Conservation (phyloP, 768 basidiomycete species). For the Macrolepiota dolichaula region DNA sequence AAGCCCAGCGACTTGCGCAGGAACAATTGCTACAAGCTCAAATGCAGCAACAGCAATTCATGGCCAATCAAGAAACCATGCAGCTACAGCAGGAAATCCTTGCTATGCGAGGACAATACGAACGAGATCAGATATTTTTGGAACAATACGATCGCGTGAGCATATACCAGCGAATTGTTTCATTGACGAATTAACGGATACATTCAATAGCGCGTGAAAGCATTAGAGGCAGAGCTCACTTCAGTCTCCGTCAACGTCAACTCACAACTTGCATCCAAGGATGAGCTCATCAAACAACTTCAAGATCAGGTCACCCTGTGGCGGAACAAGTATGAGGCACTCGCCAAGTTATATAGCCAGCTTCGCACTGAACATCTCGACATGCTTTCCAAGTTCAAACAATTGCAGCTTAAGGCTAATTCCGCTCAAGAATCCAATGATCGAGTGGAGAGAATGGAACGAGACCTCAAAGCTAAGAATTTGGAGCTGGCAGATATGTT, state of each 20-base stretch:
- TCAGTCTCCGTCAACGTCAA: constrained; percentile 73
- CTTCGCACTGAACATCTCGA: constrained; percentile 96
- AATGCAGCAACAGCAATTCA: constrained; percentile 76
- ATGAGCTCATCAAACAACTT: constrained; percentile 91
- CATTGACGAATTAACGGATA: constrained; percentile 9
- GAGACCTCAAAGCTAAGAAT: constrained; percentile 98
- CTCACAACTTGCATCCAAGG: constrained; percentile 87
- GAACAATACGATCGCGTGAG: constrained; percentile 95
- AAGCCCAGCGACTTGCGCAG: constrained; percentile 84
- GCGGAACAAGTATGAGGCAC: constrained; percentile 98
- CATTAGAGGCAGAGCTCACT: constrained; percentile 84
- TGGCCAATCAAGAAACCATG: constrained; percentile 61
- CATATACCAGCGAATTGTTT: constrained; percentile 14
- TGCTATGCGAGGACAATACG: constrained; percentile 94
- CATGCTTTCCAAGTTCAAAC: constrained; percentile 95
- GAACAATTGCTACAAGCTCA: constrained; percentile 87
- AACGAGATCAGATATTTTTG: constrained; percentile 94
- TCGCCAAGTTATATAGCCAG: constrained; percentile 98
- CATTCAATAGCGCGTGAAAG: constrained; percentile 79
- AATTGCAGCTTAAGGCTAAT: constrained; percentile 95
- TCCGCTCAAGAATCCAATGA: constrained; percentile 98
- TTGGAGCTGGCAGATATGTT: constrained; percentile 98
- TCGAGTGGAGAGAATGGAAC: constrained; percentile 98
- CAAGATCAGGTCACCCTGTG: constrained; percentile 96
- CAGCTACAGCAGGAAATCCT: constrained; percentile 91